phyloP scores from a whole-genome alignment of 202 grass and related monocot species.

The Digitaria exilis region DNA sequence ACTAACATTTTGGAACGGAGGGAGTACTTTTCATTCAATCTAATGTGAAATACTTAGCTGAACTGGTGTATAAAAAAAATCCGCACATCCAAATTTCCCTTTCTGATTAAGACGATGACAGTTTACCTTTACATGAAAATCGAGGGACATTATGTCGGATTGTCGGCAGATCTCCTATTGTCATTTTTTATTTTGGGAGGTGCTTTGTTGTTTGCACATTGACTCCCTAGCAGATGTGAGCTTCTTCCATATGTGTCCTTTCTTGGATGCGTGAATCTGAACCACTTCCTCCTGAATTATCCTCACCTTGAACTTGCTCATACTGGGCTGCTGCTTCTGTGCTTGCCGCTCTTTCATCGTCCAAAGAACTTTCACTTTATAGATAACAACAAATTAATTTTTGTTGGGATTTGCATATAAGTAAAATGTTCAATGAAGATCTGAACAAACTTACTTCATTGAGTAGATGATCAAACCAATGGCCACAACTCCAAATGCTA shows the following conservation, averaged over 20 bases:
- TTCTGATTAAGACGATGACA: neutral
- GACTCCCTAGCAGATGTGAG: conserved; percentile 29
- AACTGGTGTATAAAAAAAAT: neutral
- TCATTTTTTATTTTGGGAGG: neutral
- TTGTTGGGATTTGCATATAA: conserved; percentile 5
- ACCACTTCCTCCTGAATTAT: conserved; percentile 17
- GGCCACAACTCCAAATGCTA: conserved; percentile 55
- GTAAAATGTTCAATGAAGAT: neutral
- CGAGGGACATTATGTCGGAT: neutral
- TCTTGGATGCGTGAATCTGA: conserved; percentile 1
- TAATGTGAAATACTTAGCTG: conserved; percentile 11
- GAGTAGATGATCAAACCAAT: conserved; percentile 77
- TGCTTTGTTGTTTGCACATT: conserved; percentile 19
- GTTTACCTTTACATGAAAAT: neutral
- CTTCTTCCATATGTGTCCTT: conserved; percentile 25
- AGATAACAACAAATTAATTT: neutral
- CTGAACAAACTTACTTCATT: conserved; percentile 51
- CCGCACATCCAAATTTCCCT: neutral
- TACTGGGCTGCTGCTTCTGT: conserved; percentile 36
- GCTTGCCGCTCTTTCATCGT: neutral
- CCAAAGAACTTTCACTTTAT: conserved; percentile 42
- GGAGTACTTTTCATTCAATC: too few relatives aligned
- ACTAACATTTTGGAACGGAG: too few relatives aligned
- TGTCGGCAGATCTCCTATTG: neutral
- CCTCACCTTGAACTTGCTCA: conserved; percentile 33